Evolutionary conservation across 2,329 filamentous ascomycete genomes (phyloP), one percentile per base, ranked within the genome.

Genomic region (Aspergillus floridensis): DNA sequence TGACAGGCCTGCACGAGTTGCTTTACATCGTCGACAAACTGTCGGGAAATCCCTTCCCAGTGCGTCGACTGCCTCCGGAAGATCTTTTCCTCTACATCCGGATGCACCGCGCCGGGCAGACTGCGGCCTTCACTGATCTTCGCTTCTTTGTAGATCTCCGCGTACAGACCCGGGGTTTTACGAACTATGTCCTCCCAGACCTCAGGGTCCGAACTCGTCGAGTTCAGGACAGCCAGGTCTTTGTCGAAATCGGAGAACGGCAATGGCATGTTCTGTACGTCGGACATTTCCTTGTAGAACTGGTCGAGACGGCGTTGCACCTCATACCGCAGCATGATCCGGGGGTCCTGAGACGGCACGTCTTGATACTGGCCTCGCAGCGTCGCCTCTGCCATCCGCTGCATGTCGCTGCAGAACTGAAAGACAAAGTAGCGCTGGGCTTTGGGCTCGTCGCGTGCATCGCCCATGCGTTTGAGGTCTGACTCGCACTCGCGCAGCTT

Each of bases 331-430:
- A 64, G 53, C 26, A 16, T 49, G 14, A 57, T 26, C 4, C 24
- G 49, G 12, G 32, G 32, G 22, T 64, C 44, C 7, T 24, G 19
- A 5, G 58, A 62, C 5, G 57, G 59, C 5, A 64, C 50, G 50
- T 59, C 53, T 26, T 65, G 63, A 50, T 63, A 62, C n/a, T 59
- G 61, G 22, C 53, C 61, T 21, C 55, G 47, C 24, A 65, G 29
- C 49, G 49, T 57, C 4, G 57, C 57, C 22, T 64, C 56, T 7
- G 62, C 59, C 63, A 65, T 58, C 5, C 56, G 52, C 50, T 64
- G 63, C 50, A 65, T 54, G 7, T 62, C 53, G 16, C 50, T 59
- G 22, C 62, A 62, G 58, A 64, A 61, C 22, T 58, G 59, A 14
- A 58, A 24, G 11, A 58, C 48, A 24, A 60, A 64, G 21, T 38